Base-by-base conservation (phyloP, 805 yeast species). In the Nakazawaea wickerhamii region DNA sequence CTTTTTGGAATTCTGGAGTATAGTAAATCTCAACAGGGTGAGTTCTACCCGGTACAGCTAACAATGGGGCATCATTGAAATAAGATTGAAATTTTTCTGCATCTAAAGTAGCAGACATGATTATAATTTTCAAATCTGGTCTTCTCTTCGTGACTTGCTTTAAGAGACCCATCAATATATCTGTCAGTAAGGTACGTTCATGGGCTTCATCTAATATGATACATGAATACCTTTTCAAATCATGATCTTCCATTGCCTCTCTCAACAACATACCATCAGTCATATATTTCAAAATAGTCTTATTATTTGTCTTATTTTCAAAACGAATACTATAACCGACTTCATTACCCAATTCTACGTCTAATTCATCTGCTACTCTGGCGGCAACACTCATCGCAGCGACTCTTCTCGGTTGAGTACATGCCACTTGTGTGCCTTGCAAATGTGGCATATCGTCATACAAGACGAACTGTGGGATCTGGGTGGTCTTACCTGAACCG, bases 331-430 rank as follows among this genome's bases (percentile, higher is more conserved):
- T 79, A 66, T 91, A 91, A 67, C 99, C 99, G 46, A 91, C 98
- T 64, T 91, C 95, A 51, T 83, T 84, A 27, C 99, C 99, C 40
- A 91, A 67, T 47, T 75, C 71, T 5, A 91, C 98, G 62, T 90
- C 98, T 93, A 90, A 79, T 64, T 91, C 99, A 57, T 88, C 95
- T 3, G 98, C 96, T 41, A 91, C 99, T 70, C 99, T 84, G 50
- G 85, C 82, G 17, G 98, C 98, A 45, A 90, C 98, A 43, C 95
- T 85, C 97, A 90, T 91, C 14, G 99, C 98, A 15, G 99, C 99
- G 52, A 91, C 98, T 66, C 99, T 81, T 69, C 99, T 80, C 14
- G 99, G 99, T 64, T 76, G 91, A 0, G 98, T 90, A 79, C 96
- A 90, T 1, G 96, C 98, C 42, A 91, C 91, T 64, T 82, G 91